Evolutionary conservation across 1,139 yeast species (phyloP).

Genomic region (Saccharomyces hybrid): DNA sequence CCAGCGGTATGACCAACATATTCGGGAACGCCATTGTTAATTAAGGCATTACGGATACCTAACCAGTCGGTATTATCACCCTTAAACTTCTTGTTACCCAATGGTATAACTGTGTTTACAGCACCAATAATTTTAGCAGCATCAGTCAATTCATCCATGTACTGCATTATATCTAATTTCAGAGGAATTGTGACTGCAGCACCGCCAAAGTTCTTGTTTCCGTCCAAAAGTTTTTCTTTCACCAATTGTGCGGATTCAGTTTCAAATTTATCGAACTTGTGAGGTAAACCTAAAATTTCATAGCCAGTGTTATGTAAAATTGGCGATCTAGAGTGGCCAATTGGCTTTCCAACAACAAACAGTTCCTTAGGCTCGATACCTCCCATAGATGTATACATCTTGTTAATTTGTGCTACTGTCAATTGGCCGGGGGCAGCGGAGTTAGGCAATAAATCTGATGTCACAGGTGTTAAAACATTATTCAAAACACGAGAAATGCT

Average conservation of each 20-base stretch:
- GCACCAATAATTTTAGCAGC: slow-evolving; percentile 83
- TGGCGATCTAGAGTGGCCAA: slow-evolving; percentile 84
- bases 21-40: slow-evolving; percentile 51
- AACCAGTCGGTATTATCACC: slow-evolving; percentile 97
- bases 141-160: slow-evolving; percentile 54
- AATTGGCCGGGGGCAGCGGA: slow-evolving; percentile 78
- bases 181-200: slow-evolving; percentile 88
- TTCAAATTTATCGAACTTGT: slow-evolving; percentile 60
- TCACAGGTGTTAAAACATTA: slow-evolving; percentile 71
- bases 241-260: slow-evolving; percentile 51
- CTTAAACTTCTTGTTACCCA: slow-evolving; percentile 44
- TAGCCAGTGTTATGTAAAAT: slow-evolving; percentile 73
- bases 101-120: slow-evolving; percentile 74
- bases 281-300: slow-evolving; percentile 67
- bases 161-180: slow-evolving; percentile 67
- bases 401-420: slow-evolving; percentile 52
- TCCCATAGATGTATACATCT: slow-evolving; percentile 54
- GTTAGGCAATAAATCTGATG: slow-evolving; percentile 55
- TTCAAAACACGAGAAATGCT: slow-evolving; percentile 75
- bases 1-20: slow-evolving; percentile 39
- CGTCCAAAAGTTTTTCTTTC: slow-evolving; percentile 42
- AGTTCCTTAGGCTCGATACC: slow-evolving; percentile 49
- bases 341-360: slow-evolving; percentile 76
- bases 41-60: slow-evolving; percentile 70
- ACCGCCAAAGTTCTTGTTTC: slow-evolving; percentile 61